Evolutionary conservation across 768 basidiomycete species (phyloP), one percentile per base, ranked within the genome.

Genomic region (Mycena belliarum): DNA sequence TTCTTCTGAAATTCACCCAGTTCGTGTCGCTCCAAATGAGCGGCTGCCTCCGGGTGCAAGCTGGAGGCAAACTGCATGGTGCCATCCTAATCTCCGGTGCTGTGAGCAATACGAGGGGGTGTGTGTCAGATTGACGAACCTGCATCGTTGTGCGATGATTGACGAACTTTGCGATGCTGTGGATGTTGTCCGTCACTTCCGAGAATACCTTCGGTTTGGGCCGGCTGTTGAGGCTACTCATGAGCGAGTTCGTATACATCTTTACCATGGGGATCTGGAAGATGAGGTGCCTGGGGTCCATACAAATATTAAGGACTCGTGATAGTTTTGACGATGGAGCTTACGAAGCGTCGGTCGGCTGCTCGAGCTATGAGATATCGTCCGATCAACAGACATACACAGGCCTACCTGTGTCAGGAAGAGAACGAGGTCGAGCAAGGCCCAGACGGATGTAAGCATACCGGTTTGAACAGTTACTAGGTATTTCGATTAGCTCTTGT

Each of bases 181-280:
- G 37, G 18, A 38, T n/a, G 18, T n/a, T n/a, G 37, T 38, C 37
- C 37, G 12, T 38, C 4, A n/a, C 10, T 3, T n/a, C 44, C 28
- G 44, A 8, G n/a, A 18, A 16, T n/a, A 45, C 26, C 21, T n/a
- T 26, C n/a, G 44, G 12, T 25, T 45, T 28, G 6, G 25, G 3
- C 28, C 18, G 20, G 29, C 46, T 48, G 46, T 48, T 48, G 32
- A 48, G 46, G 46, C 46, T 48, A 28, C 46, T 48, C 46, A 48
- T 33, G 46, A 47, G 28, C 12, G 45, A 47, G 26, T 29, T 33
- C 7, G 46, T 48, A 11, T 48, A 33, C 32, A 48, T 20, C 18
- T 48, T 48, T 4, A 33, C 46, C 46, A 48, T 48, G 5, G 46
- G 46, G 8, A 48, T 48, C n/a, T 48, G 46, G 46, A 48, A 48